A percentile compares a stretch with the other conserved stretches of the same genome.
phyloP scores from a whole-genome alignment of 2,329 filamentous ascomycete genomes.

The Fusarium sp. region DNA sequence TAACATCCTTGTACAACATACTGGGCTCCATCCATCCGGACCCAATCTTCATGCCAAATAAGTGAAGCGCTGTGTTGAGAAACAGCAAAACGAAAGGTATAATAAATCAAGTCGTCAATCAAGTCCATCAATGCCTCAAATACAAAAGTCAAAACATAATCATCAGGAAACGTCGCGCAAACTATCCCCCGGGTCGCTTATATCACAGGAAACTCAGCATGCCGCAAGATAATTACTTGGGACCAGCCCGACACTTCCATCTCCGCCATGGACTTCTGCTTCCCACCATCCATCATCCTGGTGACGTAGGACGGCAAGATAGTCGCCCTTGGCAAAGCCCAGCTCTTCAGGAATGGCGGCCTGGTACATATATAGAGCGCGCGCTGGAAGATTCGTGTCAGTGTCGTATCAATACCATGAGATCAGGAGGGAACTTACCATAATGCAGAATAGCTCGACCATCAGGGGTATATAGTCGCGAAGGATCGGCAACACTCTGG shows the following conservation, averaged over 20 bases:
- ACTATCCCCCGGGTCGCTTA: constrained; percentile 17
- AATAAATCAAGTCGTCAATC: constrained; percentile 28
- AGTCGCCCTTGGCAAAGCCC: constrained; percentile 90
- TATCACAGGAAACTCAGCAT: constrained; percentile 50
- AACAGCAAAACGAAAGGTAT: constrained; percentile 33
- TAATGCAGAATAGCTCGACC: constrained; percentile 91
- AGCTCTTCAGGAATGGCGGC: constrained; percentile 96
- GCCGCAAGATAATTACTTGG: constrained; percentile 75
- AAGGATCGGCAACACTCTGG: constrained; percentile 85
- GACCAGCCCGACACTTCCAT: constrained; percentile 69
- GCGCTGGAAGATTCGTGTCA: constrained; percentile 66
- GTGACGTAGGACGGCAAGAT: constrained; percentile 85
- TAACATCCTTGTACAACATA: constrained; percentile 18
- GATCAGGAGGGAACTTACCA: constrained; percentile 70
- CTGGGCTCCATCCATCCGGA: constrained; percentile 5
- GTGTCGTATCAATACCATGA: background rate
- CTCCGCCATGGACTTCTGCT: constrained; percentile 83
- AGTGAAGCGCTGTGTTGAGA: constrained; percentile 14
- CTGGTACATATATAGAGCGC: constrained; percentile 92
- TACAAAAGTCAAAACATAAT: constrained; percentile 15
- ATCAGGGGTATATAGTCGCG: constrained; percentile 85
- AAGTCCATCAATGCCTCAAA: constrained; percentile 10
- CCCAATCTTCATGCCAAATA: constrained; percentile 32
- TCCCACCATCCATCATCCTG: constrained; percentile 99
- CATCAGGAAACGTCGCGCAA: constrained; percentile 5